phyloP scores from a whole-genome alignment of 1,284 basidiomycete species.

The Termitomyces sp. region DNA sequence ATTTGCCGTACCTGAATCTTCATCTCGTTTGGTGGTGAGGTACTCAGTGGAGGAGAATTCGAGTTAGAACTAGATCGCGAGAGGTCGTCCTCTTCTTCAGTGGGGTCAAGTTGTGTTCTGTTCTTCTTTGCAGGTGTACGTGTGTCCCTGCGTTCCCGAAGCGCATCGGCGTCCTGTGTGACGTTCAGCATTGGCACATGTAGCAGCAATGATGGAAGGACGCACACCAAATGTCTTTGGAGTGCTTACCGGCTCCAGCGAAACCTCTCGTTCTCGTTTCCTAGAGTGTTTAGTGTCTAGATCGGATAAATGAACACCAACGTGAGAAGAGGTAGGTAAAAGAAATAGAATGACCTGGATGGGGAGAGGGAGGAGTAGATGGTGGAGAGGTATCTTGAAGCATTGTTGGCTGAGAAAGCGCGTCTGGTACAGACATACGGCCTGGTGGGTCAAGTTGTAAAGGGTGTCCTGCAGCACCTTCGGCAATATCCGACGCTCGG shows the following conservation, averaged over 20 bases:
- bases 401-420: constrained; percentile 16
- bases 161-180: constrained; percentile 41
- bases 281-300: constrained; percentile 29
- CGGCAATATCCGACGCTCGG: constrained; percentile 34
- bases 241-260: constrained; percentile 57
- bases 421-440: constrained; percentile 18
- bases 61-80: constrained; percentile 28
- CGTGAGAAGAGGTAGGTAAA: constrained; percentile 7
- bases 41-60: constrained; percentile 39
- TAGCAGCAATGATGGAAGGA: constrained; percentile 9
- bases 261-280: constrained; percentile 73
- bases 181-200: constrained; percentile 11
- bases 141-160: constrained; percentile 40
- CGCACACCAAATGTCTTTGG: constrained; percentile 27
- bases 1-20: constrained; percentile 72
- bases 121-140: constrained; percentile 70
- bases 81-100: constrained; percentile 54
- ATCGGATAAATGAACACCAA: constrained; percentile 20
- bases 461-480: constrained; percentile 19
- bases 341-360: constrained; percentile 28
- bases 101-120: constrained; percentile 52
- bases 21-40: constrained; percentile 68
- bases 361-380: constrained; percentile 34
- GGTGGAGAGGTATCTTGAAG: constrained; percentile 28
- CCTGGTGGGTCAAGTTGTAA: constrained; percentile 9